Conservation (phyloP, 768 basidiomycete genomes). For the Tylopilus plumbeoviolaceoides region DNA sequence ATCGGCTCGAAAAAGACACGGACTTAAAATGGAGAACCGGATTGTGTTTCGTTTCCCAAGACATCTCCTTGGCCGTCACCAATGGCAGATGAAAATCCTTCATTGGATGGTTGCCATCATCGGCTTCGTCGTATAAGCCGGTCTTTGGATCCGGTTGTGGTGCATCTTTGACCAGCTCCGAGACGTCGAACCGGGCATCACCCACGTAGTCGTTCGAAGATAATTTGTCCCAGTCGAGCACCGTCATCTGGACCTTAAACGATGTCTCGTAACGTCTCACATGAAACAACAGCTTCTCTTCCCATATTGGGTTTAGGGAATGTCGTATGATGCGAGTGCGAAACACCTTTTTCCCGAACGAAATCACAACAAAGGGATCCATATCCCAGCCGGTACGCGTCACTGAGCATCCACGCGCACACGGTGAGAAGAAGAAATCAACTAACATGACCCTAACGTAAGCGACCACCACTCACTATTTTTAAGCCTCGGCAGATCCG, state of each 20-base stretch:
- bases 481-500: constrained; percentile 78
- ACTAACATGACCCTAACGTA: not conserved
- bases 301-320: constrained; percentile 83
- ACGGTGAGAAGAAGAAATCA: not conserved
- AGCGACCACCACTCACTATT: constrained; percentile 60
- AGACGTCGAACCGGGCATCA: constrained; percentile 66
- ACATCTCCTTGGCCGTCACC: constrained; percentile 52
- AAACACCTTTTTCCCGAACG: constrained; percentile 97
- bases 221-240: constrained; percentile 97
- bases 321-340: constrained; percentile 86
- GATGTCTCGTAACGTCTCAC: constrained; percentile 81
- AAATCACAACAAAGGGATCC: constrained; percentile 95
- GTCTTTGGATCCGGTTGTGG: constrained; percentile 60
- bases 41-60: constrained; percentile 71
- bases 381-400: constrained; percentile 90
- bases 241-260: constrained; percentile 74
- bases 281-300: constrained; percentile 94
- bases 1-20: not conserved
- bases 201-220: constrained; percentile 87
- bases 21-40: constrained; percentile 69
- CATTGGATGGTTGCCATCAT: constrained; percentile 48
- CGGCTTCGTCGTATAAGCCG: constrained; percentile 40
- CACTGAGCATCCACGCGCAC: constrained; percentile 42
- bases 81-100: constrained; percentile 68
- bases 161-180: constrained; percentile 62